phyloP scores from a whole-genome alignment of 768 basidiomycete species.

The Mycena vulgaris region DNA sequence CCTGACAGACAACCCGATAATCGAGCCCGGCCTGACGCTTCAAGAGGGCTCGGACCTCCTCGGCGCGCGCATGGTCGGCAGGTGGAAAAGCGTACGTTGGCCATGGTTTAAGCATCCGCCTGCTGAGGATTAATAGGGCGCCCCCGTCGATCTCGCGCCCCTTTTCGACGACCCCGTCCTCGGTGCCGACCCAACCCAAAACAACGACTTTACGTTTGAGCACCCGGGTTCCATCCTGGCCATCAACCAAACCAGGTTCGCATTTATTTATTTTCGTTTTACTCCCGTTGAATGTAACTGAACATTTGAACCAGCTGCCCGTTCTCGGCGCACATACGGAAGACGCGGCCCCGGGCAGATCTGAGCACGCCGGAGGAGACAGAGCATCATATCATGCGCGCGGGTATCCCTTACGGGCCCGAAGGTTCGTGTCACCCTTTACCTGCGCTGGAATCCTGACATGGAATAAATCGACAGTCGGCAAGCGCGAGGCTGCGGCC shows the following conservation, averaged over 20 bases:
- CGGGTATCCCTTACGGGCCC: slow-evolving; percentile 55
- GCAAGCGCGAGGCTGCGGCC: neutral
- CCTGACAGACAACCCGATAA: slow-evolving; percentile 58
- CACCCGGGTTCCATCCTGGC: neutral
- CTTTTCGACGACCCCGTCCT: slow-evolving; percentile 23
- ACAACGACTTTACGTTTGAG: slow-evolving; percentile 29
- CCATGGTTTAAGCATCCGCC: no score
- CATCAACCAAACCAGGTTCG: slow-evolving; percentile 28
- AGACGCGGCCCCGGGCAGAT: slow-evolving; percentile 46
- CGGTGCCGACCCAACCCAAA: slow-evolving; percentile 26
- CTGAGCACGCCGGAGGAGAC: slow-evolving; percentile 32
- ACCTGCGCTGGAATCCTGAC: no score
- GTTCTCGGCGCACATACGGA: slow-evolving; percentile 30
- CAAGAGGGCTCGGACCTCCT: slow-evolving; percentile 63
- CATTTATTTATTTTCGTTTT: no score
- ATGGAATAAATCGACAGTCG: no score
- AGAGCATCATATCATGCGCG: slow-evolving; percentile 46
- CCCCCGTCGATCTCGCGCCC: slow-evolving; percentile 27
- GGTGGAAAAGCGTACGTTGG: slow-evolving; percentile 71
- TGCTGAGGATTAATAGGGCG: no score
- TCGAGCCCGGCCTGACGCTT: slow-evolving; percentile 50
- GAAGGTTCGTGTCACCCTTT: slow-evolving; percentile 26
- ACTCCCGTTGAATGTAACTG: no score
- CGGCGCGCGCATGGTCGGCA: slow-evolving; percentile 68
- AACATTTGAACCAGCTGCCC: slow-evolving; percentile 31